Conservation (phyloP, 2,329 filamentous ascomycete genomes). For the Talaromyces verruculosus region DNA sequence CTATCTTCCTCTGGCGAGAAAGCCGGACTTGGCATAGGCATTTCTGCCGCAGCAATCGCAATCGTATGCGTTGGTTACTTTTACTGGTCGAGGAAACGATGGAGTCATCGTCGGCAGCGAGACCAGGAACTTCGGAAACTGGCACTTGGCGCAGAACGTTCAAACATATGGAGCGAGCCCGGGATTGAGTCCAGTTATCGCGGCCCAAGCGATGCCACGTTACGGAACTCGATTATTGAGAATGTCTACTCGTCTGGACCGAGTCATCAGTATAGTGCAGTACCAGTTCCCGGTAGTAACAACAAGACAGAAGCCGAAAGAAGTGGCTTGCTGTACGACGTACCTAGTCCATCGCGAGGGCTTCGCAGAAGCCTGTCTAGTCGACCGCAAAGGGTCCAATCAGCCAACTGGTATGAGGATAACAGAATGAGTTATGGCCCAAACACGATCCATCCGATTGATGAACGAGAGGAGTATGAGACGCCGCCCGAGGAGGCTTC, state of each 20-base stretch:
- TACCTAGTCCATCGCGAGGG: constrained; percentile 41
- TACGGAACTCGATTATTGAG: constrained; percentile 18
- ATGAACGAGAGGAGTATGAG: constrained; percentile 62
- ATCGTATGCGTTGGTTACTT: constrained; percentile 51
- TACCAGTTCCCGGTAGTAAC: constrained; percentile 28
- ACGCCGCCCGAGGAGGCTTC: constrained; percentile 27
- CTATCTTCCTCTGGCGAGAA: constrained; percentile 43
- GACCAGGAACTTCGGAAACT: constrained; percentile 58
- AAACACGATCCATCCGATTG: constrained; percentile 62
- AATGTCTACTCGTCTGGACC: constrained; percentile 16
- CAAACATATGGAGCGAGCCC: constrained; percentile 45
- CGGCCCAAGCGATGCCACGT: constrained; percentile 26
- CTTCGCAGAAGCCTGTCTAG: constrained; percentile 42
- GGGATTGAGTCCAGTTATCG: constrained; percentile 40
- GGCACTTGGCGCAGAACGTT: constrained; percentile 52
- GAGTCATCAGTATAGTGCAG: constrained; percentile 20
- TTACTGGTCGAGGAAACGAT: constrained; percentile 53
- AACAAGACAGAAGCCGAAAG: constrained; percentile 39
- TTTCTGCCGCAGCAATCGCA: constrained; percentile 63
- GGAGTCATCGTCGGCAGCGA: constrained; percentile 42
- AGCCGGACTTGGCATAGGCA: constrained; percentile 63
- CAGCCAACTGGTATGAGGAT: constrained; percentile 50
- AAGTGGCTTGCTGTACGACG: constrained; percentile 44
- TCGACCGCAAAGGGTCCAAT: constrained; percentile 33
- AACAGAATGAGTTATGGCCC: constrained; percentile 50